Base-by-base conservation (phyloP, 371 early-diverging fungal species). In the Haplosporangium sp. region DNA sequence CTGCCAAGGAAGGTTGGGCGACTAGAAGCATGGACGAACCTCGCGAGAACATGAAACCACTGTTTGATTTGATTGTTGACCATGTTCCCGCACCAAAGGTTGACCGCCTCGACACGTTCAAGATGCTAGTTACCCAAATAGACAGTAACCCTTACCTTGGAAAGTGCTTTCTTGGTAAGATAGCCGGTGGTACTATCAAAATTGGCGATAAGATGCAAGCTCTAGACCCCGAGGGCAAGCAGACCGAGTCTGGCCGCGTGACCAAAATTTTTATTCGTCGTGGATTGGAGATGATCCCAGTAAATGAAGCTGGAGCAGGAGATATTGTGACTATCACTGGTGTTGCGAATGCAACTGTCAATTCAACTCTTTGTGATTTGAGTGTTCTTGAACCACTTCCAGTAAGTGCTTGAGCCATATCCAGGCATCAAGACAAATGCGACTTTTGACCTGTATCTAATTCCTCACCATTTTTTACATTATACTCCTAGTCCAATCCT, bases 1-100 rank as follows among this genome's bases (percentile, higher is more conserved):
- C 92, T 58, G 95, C 94, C 7, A 94, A 94, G 77, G 90, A 94
- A 45, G 95, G 95, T 39, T 94, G 93, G 93, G 93, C 93, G 48
- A 83, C 87, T 7, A 76, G 74, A 19, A 78, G 88, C 44, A 65
- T 90, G 61, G 87, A 85, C 37, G 73, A 76, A 15, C 69, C 79
- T 3, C 72, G 66, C 8, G 85, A 84, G 27, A 78, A 71, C 64
- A 90, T 94, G 87, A 79, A 68, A 39, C 90, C 94, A 2, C 75
- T 94, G 50, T 86, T 93, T 35, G 94, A 94, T 45, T 83, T 84
- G 42, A 94, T 94, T 48, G 65, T 94, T 19, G 84, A 85, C 19
- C 83, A 86, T 17, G 91, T 94, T 5, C 93, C 93, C 2, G 65
- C 86, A 19, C 95, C 95, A 15, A 75, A 76, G 38, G 88, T 85